phyloP scores from a whole-genome alignment of 768 basidiomycete genomes.

The Cyathus striatus region DNA sequence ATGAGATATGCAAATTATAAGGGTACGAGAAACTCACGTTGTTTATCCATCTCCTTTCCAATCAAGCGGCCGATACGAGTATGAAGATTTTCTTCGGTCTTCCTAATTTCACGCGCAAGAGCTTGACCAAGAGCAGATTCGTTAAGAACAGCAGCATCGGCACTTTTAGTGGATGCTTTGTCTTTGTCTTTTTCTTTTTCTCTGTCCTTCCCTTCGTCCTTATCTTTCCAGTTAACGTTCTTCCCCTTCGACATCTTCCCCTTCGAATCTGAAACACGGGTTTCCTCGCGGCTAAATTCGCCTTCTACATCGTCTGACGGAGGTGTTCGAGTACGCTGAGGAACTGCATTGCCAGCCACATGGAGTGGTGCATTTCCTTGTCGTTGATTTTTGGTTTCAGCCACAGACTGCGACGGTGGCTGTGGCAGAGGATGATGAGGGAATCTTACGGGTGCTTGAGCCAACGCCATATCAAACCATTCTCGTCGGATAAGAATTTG shows the following conservation, averaged over 20 bases:
- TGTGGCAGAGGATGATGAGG: slow-evolving; percentile 41
- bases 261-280: slow-evolving; percentile 43
- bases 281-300: slow-evolving; percentile 58
- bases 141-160: slow-evolving; percentile 28
- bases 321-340: slow-evolving; percentile 56
- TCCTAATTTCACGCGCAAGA: slow-evolving; percentile 73
- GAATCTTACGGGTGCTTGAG: slow-evolving; percentile 53
- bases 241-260: slow-evolving; percentile 39
- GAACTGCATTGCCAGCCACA: slow-evolving; percentile 16
- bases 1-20: slow-evolving; percentile 6
- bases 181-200: slow-evolving; percentile 31
- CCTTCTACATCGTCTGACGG: slow-evolving; percentile 72
- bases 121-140: slow-evolving; percentile 55
- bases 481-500: slow-evolving; percentile 84
- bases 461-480: slow-evolving; percentile 72
- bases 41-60: slow-evolving; percentile 85
- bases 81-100: slow-evolving; percentile 78
- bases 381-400: slow-evolving; percentile 19
- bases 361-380: slow-evolving; percentile 7
- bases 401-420: slow-evolving; percentile 11
- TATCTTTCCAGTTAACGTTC: slow-evolving; percentile 55
- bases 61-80: slow-evolving; percentile 74
- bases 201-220: slow-evolving; percentile 33
- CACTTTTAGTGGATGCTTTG: slow-evolving; percentile 23
- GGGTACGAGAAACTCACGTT: slow-evolving; percentile 49